phyloP scores from a whole-genome alignment of 805 yeast genomes.

The Alloascoidea africana region DNA sequence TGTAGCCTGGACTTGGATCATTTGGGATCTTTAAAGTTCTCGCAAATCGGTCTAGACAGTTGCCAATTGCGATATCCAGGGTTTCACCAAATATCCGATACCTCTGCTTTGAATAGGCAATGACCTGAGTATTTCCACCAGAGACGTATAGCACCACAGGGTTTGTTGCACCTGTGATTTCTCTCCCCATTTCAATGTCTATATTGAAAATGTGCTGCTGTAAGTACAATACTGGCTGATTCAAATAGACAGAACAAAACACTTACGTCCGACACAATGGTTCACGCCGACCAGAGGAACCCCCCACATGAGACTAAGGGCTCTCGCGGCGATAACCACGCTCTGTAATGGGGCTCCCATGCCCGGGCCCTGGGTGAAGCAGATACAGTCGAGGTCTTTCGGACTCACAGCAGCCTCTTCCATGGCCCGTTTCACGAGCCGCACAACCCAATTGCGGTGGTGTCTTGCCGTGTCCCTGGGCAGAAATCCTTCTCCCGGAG shows the following conservation, averaged over 20 bases:
- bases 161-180: slow-evolving; percentile 92
- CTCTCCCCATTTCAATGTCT: slow-evolving; percentile 96
- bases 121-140: slow-evolving; percentile 97
- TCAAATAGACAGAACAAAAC: no score
- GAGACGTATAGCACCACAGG: slow-evolving; percentile 95
- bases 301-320: slow-evolving; percentile 64
- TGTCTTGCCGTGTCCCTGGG: slow-evolving; percentile 97
- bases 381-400: slow-evolving; percentile 33
- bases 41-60: slow-evolving; percentile 92
- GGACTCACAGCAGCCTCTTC: slow-evolving; percentile 37
- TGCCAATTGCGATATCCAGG: slow-evolving; percentile 92
- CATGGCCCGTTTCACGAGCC: slow-evolving; percentile 56
- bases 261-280: slow-evolving; percentile 77
- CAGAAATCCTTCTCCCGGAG: slow-evolving; percentile 96
- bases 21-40: slow-evolving; percentile 78
- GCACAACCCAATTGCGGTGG: slow-evolving; percentile 86
- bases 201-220: not conserved
- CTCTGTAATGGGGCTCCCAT: slow-evolving; percentile 98
- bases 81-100: slow-evolving; percentile 99
- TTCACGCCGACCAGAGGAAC: slow-evolving; percentile 88
- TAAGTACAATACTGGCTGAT: not conserved
- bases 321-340: slow-evolving; percentile 85
- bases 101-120: slow-evolving; percentile 87
- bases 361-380: slow-evolving; percentile 97
- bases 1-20: slow-evolving; percentile 94